phyloP scores from a whole-genome alignment of 805 yeast species.

The Starmerella vaccinii region DNA sequence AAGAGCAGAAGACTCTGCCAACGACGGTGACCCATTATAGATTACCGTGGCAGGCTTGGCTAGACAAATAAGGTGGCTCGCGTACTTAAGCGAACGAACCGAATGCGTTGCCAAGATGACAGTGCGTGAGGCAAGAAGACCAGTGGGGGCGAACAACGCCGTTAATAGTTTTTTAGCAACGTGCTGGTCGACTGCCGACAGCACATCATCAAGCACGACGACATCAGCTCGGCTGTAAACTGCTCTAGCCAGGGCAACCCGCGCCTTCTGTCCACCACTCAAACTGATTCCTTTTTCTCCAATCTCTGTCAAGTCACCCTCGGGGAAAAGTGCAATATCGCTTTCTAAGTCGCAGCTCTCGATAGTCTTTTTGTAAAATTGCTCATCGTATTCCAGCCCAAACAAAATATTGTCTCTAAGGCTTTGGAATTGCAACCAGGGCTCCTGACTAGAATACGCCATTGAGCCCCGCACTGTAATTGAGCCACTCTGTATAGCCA shows the following conservation, averaged over 20 bases:
- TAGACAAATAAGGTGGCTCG: slow-evolving; percentile 59
- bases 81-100: slow-evolving; percentile 64
- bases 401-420: slow-evolving; percentile 65
- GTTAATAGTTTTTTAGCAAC: slow-evolving; percentile 67
- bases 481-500: slow-evolving; percentile 62
- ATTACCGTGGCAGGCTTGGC: slow-evolving; percentile 30
- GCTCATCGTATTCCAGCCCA: slow-evolving; percentile 44
- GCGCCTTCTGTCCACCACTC: slow-evolving; percentile 79
- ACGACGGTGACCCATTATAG: slow-evolving; percentile 14
- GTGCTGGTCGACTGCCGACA: slow-evolving; percentile 75
- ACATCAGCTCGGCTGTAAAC: slow-evolving; percentile 61
- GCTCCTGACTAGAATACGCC: slow-evolving; percentile 78
- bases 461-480: slow-evolving; percentile 62
- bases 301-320: slow-evolving; percentile 66
- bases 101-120: slow-evolving; percentile 79
- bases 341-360: slow-evolving; percentile 53
- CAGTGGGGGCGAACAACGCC: slow-evolving; percentile 66
- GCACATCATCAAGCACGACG: slow-evolving; percentile 60
- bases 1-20: background rate
- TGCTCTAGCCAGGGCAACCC: slow-evolving; percentile 66
- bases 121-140: slow-evolving; percentile 62
- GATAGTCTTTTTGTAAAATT: slow-evolving; percentile 44
- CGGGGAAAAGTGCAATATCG: slow-evolving; percentile 55
- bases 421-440: slow-evolving; percentile 94
- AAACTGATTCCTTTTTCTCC: slow-evolving; percentile 77